Conservation (phyloP, 1,139 yeast species). For the Yamadazyma triangularis region DNA sequence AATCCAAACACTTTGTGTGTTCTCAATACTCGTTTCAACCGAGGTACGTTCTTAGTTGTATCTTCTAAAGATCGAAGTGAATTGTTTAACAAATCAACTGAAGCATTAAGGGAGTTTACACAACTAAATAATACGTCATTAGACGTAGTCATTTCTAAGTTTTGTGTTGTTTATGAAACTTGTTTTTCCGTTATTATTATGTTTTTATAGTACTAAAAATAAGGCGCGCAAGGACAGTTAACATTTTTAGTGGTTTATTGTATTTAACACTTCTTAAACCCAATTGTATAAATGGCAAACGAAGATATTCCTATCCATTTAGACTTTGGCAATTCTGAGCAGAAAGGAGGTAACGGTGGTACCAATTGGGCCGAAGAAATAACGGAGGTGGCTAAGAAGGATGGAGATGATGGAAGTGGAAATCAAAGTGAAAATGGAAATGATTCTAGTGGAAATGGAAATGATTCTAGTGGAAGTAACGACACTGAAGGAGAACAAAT, state of each 20-base stretch:
- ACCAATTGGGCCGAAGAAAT: no score
- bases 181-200: no score
- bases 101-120: conserved; percentile 25
- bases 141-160: conserved; percentile 10
- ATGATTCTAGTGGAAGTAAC: conserved; percentile 1
- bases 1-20: conserved; percentile 39
- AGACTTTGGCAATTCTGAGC: conserved; percentile 8
- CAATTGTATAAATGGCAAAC: conserved; percentile 14
- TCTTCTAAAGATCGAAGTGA: conserved; percentile 26
- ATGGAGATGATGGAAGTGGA: no score
- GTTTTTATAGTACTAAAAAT: neutral
- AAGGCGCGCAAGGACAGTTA: neutral
- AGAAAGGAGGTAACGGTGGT: neutral
- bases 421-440: neutral
- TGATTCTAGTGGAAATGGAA: neutral
- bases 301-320: conserved; percentile 18
- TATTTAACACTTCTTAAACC: no score
- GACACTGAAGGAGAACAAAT: conserved; percentile 1
- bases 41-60: conserved; percentile 30
- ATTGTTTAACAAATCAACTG: conserved; percentile 27
- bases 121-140: conserved; percentile 21
- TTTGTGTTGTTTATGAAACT: no score
- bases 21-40: conserved; percentile 28
- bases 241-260: no score
- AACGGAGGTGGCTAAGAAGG: no score